Conservation (phyloP, 2,329 filamentous ascomycete species). For the Trichoderma harzianum region DNA sequence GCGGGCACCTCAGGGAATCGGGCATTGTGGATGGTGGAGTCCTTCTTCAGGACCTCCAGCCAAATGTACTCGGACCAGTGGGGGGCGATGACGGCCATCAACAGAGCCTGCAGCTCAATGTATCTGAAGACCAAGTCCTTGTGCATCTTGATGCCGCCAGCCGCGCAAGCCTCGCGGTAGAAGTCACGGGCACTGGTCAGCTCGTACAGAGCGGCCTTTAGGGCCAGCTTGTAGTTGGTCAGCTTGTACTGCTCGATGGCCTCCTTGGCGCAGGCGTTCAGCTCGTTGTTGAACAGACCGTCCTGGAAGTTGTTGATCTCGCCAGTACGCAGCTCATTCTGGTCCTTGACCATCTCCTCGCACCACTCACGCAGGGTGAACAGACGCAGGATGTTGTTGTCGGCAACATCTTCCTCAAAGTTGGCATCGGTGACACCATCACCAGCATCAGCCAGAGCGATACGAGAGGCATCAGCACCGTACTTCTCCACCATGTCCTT, state of each 20-base stretch:
- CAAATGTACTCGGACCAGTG: conserved; percentile 96
- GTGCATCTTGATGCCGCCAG: conserved; percentile 82
- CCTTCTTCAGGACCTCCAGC: conserved; percentile 81
- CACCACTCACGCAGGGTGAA: conserved; percentile 85
- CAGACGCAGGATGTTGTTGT: conserved; percentile 83
- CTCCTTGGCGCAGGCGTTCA: conserved; percentile 79
- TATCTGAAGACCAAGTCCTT: conserved; percentile 74
- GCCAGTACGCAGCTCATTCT: conserved; percentile 68
- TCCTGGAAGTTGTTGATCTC: conserved; percentile 78
- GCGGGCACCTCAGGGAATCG: conserved; percentile 55
- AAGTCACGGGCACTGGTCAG: conserved; percentile 84
- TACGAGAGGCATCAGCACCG: conserved; percentile 86
- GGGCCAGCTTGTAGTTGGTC: conserved; percentile 74
- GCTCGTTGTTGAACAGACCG: conserved; percentile 86
- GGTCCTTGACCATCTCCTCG: conserved; percentile 74
- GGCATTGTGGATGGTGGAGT: conserved; percentile 73
- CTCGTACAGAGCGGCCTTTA: conserved; percentile 86
- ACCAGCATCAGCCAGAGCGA: conserved; percentile 90
- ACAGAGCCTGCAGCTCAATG: conserved; percentile 79
- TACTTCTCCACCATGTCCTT: conserved; percentile 85
- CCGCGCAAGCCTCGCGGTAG: conserved; percentile 79
- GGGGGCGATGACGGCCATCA: conserved; percentile 80
- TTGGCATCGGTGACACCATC: conserved; percentile 95
- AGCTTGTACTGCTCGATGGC: conserved; percentile 73
- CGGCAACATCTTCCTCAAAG: conserved; percentile 92